Percentiles rank a stretch among this genome's conserved stretches.
Evolutionary conservation across 371 early-diverging fungal genomes (phyloP).

Genomic region (Mortierella sp.): DNA sequence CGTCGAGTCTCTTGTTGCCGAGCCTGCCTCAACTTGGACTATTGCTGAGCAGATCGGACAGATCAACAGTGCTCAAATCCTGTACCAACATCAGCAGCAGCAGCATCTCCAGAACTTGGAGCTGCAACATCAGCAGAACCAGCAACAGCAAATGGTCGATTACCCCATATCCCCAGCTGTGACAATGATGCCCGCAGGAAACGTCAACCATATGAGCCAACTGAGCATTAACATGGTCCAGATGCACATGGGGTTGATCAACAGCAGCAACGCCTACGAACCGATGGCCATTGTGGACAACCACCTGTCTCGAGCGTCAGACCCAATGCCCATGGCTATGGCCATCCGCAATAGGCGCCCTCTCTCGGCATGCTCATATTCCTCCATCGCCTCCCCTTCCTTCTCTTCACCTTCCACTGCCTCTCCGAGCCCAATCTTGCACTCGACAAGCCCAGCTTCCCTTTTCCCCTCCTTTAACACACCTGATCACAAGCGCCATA

Average conservation of each 20-base stretch:
- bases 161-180: not conserved
- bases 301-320: not conserved
- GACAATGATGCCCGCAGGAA: not conserved
- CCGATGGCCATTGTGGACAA: not conserved
- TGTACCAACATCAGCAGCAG: not conserved
- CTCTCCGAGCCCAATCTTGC: conserved; percentile 9
- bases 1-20: not conserved
- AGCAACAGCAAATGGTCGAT: not conserved
- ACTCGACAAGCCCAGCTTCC: not conserved
- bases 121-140: not conserved
- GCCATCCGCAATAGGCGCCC: not conserved
- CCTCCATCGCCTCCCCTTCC: not conserved
- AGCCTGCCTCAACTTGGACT: not conserved
- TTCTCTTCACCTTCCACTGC: conserved; percentile 11
- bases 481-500: not conserved
- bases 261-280: not conserved
- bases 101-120: not conserved
- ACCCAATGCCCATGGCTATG: not conserved
- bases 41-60: not conserved
- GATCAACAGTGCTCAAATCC: not conserved
- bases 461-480: not conserved
- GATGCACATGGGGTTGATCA: not conserved
- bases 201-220: not conserved
- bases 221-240: not conserved
- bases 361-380: not conserved